phyloP scores from a whole-genome alignment of 768 basidiomycete genomes.

The Lentinus brumalis region DNA sequence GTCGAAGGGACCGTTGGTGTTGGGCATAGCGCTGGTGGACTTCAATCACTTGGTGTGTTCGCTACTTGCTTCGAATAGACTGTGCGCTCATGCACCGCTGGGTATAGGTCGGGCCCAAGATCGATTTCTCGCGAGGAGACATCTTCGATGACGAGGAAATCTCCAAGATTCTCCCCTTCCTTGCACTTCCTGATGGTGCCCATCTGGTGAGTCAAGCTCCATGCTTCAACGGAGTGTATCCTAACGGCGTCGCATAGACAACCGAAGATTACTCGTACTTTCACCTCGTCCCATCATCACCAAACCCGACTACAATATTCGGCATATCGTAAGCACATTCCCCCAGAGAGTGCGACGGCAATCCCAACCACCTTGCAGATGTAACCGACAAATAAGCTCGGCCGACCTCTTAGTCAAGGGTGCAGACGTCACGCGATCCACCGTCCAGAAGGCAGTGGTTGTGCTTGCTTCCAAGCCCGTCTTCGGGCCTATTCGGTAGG shows the following conservation, averaged over 20 bases:
- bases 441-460: constrained; percentile 97
- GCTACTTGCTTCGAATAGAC: not conserved
- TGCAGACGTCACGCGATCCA: constrained; percentile 89
- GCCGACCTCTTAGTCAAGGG: constrained; percentile 75
- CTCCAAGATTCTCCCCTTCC: constrained; percentile 84
- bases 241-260: constrained; percentile 47
- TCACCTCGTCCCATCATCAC: constrained; percentile 75
- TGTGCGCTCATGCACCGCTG: not conserved
- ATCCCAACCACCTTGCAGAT: constrained; percentile 45
- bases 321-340: constrained; percentile 81
- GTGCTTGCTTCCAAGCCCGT: constrained; percentile 89
- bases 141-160: constrained; percentile 88
- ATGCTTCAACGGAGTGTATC: constrained; percentile 14
- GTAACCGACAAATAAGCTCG: constrained; percentile 92
- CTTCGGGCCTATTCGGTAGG: constrained; percentile 89
- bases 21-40: constrained; percentile 91
- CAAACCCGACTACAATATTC: constrained; percentile 81
- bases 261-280: constrained; percentile 98
- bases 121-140: constrained; percentile 80
- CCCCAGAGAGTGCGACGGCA: too few species aligned
- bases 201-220: constrained; percentile 66
- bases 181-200: constrained; percentile 96
- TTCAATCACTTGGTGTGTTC: constrained; percentile 86
- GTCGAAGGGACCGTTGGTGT: constrained; percentile 61
- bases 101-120: constrained; percentile 82